Base-by-base conservation (phyloP, 345 rosid species). In the Linum lewisii region DNA sequence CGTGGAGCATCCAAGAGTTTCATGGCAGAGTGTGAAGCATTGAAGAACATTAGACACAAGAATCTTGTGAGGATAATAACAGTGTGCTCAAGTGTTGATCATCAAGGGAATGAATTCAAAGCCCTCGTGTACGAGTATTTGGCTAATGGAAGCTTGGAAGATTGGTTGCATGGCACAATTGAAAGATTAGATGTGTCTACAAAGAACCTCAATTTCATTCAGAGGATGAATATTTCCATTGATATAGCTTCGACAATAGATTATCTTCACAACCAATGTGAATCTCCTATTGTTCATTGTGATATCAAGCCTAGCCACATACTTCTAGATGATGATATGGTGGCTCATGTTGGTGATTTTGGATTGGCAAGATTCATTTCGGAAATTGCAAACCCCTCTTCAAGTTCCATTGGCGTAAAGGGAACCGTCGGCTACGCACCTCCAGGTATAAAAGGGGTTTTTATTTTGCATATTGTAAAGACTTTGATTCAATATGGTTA, bases 1-100 rank as follows among this genome's bases (percentile, higher is more conserved):
- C 29, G 49, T 52, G 72, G 66, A 38, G 68, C 69, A 49, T 50
- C 24, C 21, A 63, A 51, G 66, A 67, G 72, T 54, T 73, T 73
- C 52, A 51, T 64, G 26, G 38, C 51, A 21, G 54, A 51, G 24
- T 61, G 64, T 54, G 54, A 62, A 34, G 51, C 66, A 15, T 49
- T 70, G 15, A 65, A 60, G 24, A 61, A 37, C 50, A 58, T 52
- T 21, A 38, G 57, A 44, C 69, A 51, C 6, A 34, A 50, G 15
- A 57, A 73, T 57, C 69, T 68, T 55, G 51, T 61, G 38, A 64
- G 44, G 55, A 50, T 60, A 8, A 4, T 61, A 4, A 63, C 52
- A 14, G 22, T 44, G 15, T 60, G 66, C 23, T 63, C 56, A 7
- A 42, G 47, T 25, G 23, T 64, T 49, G 72, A 57, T 56, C 61